Evolutionary conservation across 2,329 filamentous ascomycete species (phyloP), one percentile per base, ranked within the genome.

Genomic region (Claviceps digitariae): DNA sequence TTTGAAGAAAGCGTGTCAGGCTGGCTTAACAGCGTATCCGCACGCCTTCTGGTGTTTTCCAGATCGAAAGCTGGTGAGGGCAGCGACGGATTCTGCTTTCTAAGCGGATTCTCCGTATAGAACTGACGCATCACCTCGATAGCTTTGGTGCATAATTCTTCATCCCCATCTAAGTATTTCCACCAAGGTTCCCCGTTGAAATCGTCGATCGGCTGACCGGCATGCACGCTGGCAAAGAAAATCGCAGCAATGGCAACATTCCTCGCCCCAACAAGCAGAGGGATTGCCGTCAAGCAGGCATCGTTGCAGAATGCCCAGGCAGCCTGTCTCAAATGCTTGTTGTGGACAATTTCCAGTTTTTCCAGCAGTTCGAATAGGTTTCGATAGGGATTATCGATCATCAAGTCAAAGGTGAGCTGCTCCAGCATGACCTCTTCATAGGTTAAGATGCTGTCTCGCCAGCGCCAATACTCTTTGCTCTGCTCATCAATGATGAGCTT

Each of bases 401-500:
- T 88, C 47, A 98, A 75, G 66, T 98, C 93, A 67, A 98, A 98
- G 56, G 90, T 97, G 20, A 98, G 75, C 47, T 83, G 82, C 67
- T 97, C 93, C 17, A 98, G 78, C 72, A 98, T 86, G 45, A 91
- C 74, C 66, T 97, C 93, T 70, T 98, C 93, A 64, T 94, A 89
- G 59, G 86, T 84, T 15, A 97, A 74, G 54, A 98, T 95, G 55
- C 86, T 93, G 65, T 98, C 93, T 56, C 90, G 82, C 93, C 93
- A 98, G 63, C 87, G 82, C 93, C 93, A 98, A 66, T 93, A 98
- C 65, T 98, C 93, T 64, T 96, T 97, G 60, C 87, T 94, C 68
- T 97, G 90, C 69, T 97, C 93, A 65, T 98, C 93, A 51, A 97
- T 87, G 52, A 91, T 75, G 55, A 96, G 79, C 62, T 89, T 87